phyloP scores from a whole-genome alignment of 352 stramenopile species.

The Phytophthora pisi region DNA sequence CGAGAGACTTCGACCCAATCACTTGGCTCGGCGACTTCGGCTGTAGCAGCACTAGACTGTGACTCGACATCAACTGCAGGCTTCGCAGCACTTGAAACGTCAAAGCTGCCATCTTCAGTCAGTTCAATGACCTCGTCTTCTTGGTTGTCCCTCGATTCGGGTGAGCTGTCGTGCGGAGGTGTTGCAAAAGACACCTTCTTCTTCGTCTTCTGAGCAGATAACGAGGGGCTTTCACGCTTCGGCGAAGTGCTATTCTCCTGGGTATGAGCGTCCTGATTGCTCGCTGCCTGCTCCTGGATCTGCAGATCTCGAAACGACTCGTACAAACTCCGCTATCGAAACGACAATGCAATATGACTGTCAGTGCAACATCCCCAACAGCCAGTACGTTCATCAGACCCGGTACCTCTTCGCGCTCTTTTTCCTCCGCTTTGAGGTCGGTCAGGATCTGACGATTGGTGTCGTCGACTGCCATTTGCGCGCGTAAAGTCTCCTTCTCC shows the following conservation, averaged over 20 bases:
- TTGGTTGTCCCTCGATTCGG: conserved; percentile 11
- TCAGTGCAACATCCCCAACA: neutral
- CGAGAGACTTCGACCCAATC: conserved; percentile 1
- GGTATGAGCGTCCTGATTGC: conserved; percentile 9
- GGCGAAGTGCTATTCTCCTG: neutral
- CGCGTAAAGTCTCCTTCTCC: conserved; percentile 76
- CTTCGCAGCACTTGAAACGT: conserved; percentile 34
- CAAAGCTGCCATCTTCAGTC: conserved; percentile 56
- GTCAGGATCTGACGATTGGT: conserved; percentile 70
- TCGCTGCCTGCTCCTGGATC: conserved; percentile 17
- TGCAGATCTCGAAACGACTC: conserved; percentile 68
- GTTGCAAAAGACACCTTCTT: conserved; percentile 55
- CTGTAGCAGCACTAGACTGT: conserved; percentile 4
- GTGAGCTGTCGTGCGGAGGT: neutral
- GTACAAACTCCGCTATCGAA: conserved; percentile 62
- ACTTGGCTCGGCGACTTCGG: neutral
- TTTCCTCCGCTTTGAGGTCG: conserved; percentile 81
- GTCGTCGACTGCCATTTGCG: conserved; percentile 85
- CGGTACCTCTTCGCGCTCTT: conserved; percentile 72
- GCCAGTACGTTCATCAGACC: neutral
- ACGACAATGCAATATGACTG: neutral
- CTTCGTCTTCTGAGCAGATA: conserved; percentile 16
- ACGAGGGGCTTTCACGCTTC: neutral
- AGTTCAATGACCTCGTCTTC: conserved; percentile 54
- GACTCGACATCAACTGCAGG: neutral